A percentile compares a stretch with the other conserved stretches of the same genome.
phyloP scores from a whole-genome alignment of 148 eudicot genomes.

The Rhododendron henanense region DNA sequence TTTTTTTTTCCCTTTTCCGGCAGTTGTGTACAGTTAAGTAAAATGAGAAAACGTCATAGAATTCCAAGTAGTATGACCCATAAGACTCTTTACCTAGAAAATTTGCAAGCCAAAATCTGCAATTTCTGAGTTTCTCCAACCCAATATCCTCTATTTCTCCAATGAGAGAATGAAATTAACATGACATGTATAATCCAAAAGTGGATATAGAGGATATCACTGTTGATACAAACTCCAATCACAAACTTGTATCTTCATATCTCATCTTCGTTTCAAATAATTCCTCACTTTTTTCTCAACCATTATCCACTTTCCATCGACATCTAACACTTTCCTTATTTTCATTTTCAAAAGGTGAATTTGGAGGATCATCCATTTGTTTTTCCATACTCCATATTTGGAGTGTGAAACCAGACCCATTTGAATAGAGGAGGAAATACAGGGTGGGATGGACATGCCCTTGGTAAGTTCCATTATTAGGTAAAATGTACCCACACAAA shows the following conservation, averaged over 20 bases:
- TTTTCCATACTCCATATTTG: not conserved
- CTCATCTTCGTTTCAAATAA: not conserved
- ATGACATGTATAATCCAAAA: not conserved
- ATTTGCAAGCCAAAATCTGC: not conserved
- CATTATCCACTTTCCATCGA: not conserved
- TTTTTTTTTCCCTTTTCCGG: not conserved
- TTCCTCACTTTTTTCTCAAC: not conserved
- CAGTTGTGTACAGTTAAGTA: not conserved
- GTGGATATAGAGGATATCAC: not conserved
- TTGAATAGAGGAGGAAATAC: not conserved
- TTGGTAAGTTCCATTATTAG: not conserved
- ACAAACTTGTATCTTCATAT: not conserved
- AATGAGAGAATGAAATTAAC: not conserved
- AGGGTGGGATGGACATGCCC: not conserved
- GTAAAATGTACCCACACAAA: not conserved
- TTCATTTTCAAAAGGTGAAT: not conserved
- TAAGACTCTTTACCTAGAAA: not conserved
- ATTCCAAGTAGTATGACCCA: not conserved
- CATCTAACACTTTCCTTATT: not conserved
- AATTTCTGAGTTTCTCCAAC: not conserved
- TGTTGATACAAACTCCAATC: not conserved
- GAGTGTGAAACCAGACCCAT: not conserved
- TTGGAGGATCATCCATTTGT: not conserved
- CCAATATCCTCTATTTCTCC: not conserved
- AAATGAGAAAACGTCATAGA: not conserved